Percentiles rank a stretch among this genome's conserved stretches.
Conservation (phyloP, 345 rosid species). For the Bruguiera parviflora region DNA sequence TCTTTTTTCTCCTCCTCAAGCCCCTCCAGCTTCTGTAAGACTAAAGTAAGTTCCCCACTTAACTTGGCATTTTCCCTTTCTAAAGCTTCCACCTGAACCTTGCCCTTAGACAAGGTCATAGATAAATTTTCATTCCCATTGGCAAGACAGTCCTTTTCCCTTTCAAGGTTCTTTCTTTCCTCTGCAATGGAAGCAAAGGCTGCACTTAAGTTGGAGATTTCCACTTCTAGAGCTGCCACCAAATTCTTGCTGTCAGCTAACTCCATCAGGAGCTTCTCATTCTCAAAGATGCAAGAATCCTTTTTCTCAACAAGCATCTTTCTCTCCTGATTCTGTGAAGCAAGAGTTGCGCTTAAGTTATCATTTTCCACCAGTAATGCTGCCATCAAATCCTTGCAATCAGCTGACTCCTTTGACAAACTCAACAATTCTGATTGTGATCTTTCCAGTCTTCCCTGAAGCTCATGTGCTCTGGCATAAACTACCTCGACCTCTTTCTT, state of each 20-base stretch:
- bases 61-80: conserved; percentile 50
- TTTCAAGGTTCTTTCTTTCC: conserved; percentile 19
- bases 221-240: conserved; percentile 49
- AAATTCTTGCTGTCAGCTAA: conserved; percentile 51
- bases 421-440: conserved; percentile 41
- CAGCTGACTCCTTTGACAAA: conserved; percentile 43
- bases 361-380: conserved; percentile 54
- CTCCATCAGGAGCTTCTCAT: conserved; percentile 52
- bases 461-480: conserved; percentile 43
- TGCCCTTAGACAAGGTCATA: conserved; percentile 41
- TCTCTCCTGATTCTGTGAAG: conserved; percentile 48
- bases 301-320: conserved; percentile 45
- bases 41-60: conserved; percentile 36
- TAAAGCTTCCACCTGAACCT: conserved; percentile 43
- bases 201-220: conserved; percentile 41
- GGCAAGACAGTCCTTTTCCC: conserved; percentile 34
- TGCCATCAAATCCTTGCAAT: conserved; percentile 39
- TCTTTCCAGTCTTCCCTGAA: conserved; percentile 57
- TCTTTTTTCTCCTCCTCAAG: conserved; percentile 51
- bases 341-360: conserved; percentile 41
- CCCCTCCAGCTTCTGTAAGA: conserved; percentile 45
- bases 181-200: conserved; percentile 25
- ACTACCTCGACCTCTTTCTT: conserved; percentile 50
- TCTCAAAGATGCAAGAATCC: conserved; percentile 31
- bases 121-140: conserved; percentile 42